These are phyloP conservation scores for Malassezia nana DNA, from an alignment of 1,284 basidiomycete species.

Conservation along the genomic window DNA sequence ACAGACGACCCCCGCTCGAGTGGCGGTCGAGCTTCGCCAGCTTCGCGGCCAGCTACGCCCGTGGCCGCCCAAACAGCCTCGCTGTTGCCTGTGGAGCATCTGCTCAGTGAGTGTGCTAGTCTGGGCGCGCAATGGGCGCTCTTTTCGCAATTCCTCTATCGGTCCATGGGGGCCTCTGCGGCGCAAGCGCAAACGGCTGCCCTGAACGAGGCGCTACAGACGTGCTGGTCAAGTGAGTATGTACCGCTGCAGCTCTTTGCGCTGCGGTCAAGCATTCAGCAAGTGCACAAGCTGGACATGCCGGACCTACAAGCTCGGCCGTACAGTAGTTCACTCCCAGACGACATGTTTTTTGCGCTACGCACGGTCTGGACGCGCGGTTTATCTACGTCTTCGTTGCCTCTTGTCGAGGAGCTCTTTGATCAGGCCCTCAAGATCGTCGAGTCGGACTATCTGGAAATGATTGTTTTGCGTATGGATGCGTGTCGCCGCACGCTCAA, in stretches of 20 bases:
- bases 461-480: conserved; percentile 42
- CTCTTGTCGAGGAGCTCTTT: conserved; percentile 22
- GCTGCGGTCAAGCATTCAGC: conserved; percentile 72
- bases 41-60: conserved; percentile 19
- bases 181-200: neutral
- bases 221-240: conserved; percentile 61
- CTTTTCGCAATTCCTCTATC: conserved; percentile 70
- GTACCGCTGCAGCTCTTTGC: conserved; percentile 87
- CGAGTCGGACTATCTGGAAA: conserved; percentile 40
- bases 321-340: conserved; percentile 37
- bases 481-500: conserved; percentile 31
- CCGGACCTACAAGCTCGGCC: conserved; percentile 29
- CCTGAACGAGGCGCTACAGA: conserved; percentile 55
- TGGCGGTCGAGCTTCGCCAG: neutral
- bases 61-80: conserved; percentile 48
- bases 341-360: conserved; percentile 46
- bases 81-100: conserved; percentile 60
- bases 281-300: conserved; percentile 53
- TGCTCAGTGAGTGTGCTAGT: conserved; percentile 72
- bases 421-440: conserved; percentile 21
- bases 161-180: neutral
- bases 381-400: conserved; percentile 32
- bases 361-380: conserved; percentile 34
- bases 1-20: conserved; percentile 27
- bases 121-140: conserved; percentile 85